Evolutionary conservation across 441 rosid genomes (phyloP), one percentile per base, ranked within the genome.

Genomic region (Arabidopsis hybrid): DNA sequence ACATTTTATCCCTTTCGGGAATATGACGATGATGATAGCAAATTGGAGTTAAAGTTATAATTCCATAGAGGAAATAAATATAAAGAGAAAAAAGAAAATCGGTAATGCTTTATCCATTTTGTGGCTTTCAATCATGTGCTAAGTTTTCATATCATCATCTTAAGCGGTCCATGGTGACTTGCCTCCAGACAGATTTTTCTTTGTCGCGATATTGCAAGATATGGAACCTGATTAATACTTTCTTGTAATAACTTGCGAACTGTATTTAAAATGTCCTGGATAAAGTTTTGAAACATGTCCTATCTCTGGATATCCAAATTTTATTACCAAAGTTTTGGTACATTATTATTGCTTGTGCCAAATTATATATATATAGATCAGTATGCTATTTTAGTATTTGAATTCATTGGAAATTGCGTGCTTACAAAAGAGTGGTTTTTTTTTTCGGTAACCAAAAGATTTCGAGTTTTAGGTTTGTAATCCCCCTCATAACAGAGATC

Each of bases 81-180:
- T 5, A 0, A 4, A 61, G 2, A 0, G 18, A 2, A 21, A 26
- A 12, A 31, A 32, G 1, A 17, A 35, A 38, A 26, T 47, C 26
- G 70, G 71, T 57, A 36, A 36, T 64, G 7, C 66, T 32, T 77
- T 77, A 71, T 77, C 77, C 80, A 66, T 60, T 71, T 51, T 45
- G 56, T 71, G 76, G 49, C 72, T 49, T 76, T 58, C 56, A 57
- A 5, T 76, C 75, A 76, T 57, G 79, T 76, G 79, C 67, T 5
- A 57, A 51, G 52, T 42, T 77, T 71, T 60, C 72, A 52, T 71
- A 65, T 50, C 59, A 64, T 47, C 56, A 65, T 77, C 72, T 65
- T 35, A 65, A 59, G 49, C 73, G 67, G 72, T 76, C 60, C 80
- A 58, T 76, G 17, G 17, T 65, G 53, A 31, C 50, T 69, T 64